Evolutionary conservation across 805 yeast species (phyloP).

Genomic region (Maudiozyma bulderi): DNA sequence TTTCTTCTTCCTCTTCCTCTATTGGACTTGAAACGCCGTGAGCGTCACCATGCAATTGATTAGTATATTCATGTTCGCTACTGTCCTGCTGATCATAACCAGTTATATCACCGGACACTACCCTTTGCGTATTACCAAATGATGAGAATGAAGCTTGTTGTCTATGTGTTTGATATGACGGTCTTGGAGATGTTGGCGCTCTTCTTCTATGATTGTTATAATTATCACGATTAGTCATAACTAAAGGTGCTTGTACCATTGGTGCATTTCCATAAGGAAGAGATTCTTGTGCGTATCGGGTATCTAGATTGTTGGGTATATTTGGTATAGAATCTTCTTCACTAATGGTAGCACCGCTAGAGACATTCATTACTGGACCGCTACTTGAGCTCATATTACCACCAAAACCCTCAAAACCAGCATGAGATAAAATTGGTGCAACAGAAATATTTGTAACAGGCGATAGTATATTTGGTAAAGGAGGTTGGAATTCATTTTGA

Average conservation of each 20-base stretch:
- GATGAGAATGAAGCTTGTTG: background rate
- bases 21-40: conserved; percentile 8
- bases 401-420: background rate
- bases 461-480: background rate
- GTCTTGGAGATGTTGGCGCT: background rate
- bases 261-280: background rate
- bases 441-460: background rate
- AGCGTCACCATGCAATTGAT: conserved; percentile 1
- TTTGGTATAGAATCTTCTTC: background rate
- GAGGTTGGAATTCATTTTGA: background rate
- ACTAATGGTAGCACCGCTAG: background rate
- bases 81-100: background rate
- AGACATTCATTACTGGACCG: background rate
- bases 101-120: background rate
- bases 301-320: background rate
- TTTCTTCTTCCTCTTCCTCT: background rate
- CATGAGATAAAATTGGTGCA: background rate
- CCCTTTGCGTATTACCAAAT: background rate
- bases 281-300: background rate
- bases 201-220: conserved; percentile 8
- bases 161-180: background rate
- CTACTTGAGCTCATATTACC: background rate
- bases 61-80: background rate
- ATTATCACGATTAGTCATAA: conserved; percentile 13
- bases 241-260: background rate